phyloP scores from a whole-genome alignment of 495 filamentous ascomycete genomes.

The Aspergillus cristatus region DNA sequence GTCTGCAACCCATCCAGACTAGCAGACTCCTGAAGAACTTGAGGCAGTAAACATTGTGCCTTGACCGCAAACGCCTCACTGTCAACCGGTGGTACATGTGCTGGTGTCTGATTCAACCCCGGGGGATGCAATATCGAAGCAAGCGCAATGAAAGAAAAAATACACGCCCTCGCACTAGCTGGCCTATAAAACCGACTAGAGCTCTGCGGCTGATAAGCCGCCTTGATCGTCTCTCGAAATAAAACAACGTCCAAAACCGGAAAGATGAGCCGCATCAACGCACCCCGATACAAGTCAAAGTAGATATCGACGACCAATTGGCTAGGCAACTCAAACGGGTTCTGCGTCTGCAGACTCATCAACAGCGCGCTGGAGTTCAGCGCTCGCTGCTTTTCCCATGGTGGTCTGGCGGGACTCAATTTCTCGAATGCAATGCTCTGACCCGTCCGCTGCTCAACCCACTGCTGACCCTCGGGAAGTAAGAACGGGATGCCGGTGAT shows the following conservation, averaged over 20 bases:
- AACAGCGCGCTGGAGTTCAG: constrained; percentile 15
- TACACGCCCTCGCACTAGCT: constrained; percentile 27
- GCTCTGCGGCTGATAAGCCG: constrained; percentile 25
- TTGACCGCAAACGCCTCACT: constrained; percentile 27
- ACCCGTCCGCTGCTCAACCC: constrained; percentile 39
- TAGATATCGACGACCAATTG: constrained; percentile 10
- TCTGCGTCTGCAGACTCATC: constrained; percentile 12
- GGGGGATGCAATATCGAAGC: constrained; percentile 18
- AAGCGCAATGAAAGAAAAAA: constrained; percentile 38
- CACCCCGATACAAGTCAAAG: constrained; percentile 15
- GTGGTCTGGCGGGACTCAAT: constrained; percentile 21
- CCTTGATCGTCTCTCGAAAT: constrained; percentile 31
- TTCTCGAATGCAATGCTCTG: constrained; percentile 28
- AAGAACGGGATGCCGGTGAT: constrained; percentile 40
- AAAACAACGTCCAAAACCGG: constrained; percentile 31
- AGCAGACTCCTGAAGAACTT: constrained; percentile 31
- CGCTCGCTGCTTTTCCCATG: constrained; percentile 28
- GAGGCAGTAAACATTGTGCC: constrained; percentile 30
- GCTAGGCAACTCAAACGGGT: constrained; percentile 23
- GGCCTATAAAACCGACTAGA: constrained; percentile 9
- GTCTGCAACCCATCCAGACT: constrained; percentile 34
- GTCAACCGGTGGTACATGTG: constrained; percentile 16
- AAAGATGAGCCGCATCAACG: constrained; percentile 33
- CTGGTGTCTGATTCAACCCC: not conserved
- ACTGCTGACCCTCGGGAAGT: constrained; percentile 34